Evolutionary conservation across 2,329 filamentous ascomycete genomes (phyloP).

Genomic region (Claviceps pazoutovae): DNA sequence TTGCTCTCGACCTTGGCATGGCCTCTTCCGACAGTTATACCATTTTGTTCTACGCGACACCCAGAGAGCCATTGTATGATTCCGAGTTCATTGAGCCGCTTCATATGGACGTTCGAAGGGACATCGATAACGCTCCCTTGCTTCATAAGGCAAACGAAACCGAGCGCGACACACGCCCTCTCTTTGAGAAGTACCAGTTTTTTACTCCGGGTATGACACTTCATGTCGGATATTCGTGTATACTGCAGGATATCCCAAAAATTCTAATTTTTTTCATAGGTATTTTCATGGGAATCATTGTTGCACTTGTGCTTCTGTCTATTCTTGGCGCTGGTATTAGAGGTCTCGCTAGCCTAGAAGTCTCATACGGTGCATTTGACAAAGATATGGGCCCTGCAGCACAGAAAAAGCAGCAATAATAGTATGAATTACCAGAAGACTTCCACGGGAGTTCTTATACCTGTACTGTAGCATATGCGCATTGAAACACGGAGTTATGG

Average conservation of each 20-base stretch:
- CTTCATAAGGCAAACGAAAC: slow-evolving; percentile 26
- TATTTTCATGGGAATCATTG: slow-evolving; percentile 75
- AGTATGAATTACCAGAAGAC: neutral
- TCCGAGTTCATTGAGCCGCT: slow-evolving; percentile 46
- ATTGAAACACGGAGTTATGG: slow-evolving; percentile 10
- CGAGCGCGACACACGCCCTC: slow-evolving; percentile 29
- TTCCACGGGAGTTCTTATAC: neutral
- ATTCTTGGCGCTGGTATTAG: slow-evolving; percentile 69
- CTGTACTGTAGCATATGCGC: slow-evolving; percentile 7
- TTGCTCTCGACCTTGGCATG: slow-evolving; percentile 34
- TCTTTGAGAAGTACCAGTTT: slow-evolving; percentile 93
- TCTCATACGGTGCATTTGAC: slow-evolving; percentile 89
- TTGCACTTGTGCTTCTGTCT: slow-evolving; percentile 53
- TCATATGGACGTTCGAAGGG: slow-evolving; percentile 63
- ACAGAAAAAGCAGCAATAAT: slow-evolving; percentile 56
- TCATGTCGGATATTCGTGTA: neutral
- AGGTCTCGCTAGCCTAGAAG: slow-evolving; percentile 67
- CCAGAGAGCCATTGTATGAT: slow-evolving; percentile 46
- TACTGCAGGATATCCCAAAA: slow-evolving; percentile 4
- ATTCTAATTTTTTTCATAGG: slow-evolving; percentile 31
- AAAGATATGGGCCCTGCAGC: slow-evolving; percentile 86
- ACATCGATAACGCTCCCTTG: slow-evolving; percentile 17
- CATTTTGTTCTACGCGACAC: slow-evolving; percentile 59
- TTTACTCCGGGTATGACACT: slow-evolving; percentile 59
- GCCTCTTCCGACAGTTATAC: slow-evolving; percentile 44